Percentiles rank a stretch among this genome's conserved stretches.
phyloP scores from a whole-genome alignment of 495 filamentous ascomycete genomes.

The Lasiosphaeria miniovina region DNA sequence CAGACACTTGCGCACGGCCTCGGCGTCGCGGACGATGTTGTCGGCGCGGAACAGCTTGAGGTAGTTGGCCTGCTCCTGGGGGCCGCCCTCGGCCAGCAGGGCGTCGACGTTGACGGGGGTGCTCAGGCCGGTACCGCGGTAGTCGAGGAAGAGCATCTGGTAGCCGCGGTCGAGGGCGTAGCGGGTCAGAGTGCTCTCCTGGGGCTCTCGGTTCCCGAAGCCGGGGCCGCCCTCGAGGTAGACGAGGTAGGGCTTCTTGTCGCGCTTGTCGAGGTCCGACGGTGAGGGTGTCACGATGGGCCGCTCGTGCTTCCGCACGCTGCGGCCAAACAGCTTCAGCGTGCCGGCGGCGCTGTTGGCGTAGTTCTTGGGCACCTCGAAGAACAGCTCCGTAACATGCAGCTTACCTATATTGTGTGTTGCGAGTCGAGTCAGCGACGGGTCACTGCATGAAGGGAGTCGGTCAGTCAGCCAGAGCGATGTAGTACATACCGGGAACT shows the following conservation, averaged over 20 bases:
- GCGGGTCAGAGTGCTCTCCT: slow-evolving; percentile 63
- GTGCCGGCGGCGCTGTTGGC: slow-evolving; percentile 56
- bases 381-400: slow-evolving; percentile 74
- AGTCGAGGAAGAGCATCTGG: slow-evolving; percentile 80
- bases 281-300: slow-evolving; percentile 48
- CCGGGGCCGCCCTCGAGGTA: slow-evolving; percentile 76
- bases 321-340: slow-evolving; percentile 73
- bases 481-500: slow-evolving; percentile 28
- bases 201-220: slow-evolving; percentile 67
- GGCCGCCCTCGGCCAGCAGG: slow-evolving; percentile 61
- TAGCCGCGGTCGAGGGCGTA: slow-evolving; percentile 78
- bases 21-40: slow-evolving; percentile 82
- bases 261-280: slow-evolving; percentile 39
- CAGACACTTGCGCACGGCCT: slow-evolving; percentile 74
- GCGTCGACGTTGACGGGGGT: slow-evolving; percentile 70
- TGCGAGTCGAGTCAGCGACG: slow-evolving; percentile 11
- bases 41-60: slow-evolving; percentile 87
- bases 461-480: neutral
- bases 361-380: slow-evolving; percentile 79
- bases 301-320: slow-evolving; percentile 59
- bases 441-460: neutral
- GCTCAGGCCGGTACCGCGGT: slow-evolving; percentile 84
- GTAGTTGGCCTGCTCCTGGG: slow-evolving; percentile 67
- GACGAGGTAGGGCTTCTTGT: slow-evolving; percentile 51
- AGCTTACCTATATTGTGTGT: slow-evolving; percentile 59